Percentiles rank a stretch among this genome's conserved stretches.
phyloP scores from a whole-genome alignment of 2,329 filamentous ascomycete genomes.

The Colletotrichum tabaci region DNA sequence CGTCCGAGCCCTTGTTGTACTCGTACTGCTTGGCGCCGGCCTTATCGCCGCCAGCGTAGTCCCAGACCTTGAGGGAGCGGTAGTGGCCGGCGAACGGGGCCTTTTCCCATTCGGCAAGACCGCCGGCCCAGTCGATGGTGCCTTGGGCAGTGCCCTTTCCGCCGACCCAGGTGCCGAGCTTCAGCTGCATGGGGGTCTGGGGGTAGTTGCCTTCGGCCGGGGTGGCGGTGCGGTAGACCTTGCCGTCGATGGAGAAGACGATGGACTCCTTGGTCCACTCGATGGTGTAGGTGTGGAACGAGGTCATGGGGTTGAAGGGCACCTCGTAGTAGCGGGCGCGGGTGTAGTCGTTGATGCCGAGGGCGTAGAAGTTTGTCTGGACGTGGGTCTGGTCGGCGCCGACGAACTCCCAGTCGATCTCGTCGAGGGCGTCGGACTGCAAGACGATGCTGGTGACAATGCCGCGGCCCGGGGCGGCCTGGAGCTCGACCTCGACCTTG shows the following conservation, averaged over 20 bases:
- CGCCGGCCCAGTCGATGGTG: conserved; percentile 78
- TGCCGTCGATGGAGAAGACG: conserved; percentile 72
- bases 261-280: conserved; percentile 75
- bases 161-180: conserved; percentile 72
- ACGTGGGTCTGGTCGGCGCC: conserved; percentile 52
- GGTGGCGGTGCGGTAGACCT: conserved; percentile 62
- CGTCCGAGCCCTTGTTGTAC: conserved; percentile 47
- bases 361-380: conserved; percentile 69
- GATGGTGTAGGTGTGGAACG: conserved; percentile 76
- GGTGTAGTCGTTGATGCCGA: conserved; percentile 68
- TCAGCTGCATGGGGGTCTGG: conserved; percentile 78
- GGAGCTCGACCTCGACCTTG: conserved; percentile 62
- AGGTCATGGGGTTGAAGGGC: conserved; percentile 53
- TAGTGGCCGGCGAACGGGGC: conserved; percentile 49
- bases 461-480: conserved; percentile 63
- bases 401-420: conserved; percentile 66
- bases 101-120: conserved; percentile 55
- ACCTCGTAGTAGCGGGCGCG: conserved; percentile 66
- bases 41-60: conserved; percentile 50
- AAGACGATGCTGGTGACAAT: conserved; percentile 66
- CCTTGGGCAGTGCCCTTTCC: conserved; percentile 66
- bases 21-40: conserved; percentile 47
- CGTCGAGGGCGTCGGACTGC: conserved; percentile 66
- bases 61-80: conserved; percentile 47
- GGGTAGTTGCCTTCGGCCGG: conserved; percentile 71